phyloP scores from a whole-genome alignment of 352 stramenopile species.

The Phytophthora europaea region DNA sequence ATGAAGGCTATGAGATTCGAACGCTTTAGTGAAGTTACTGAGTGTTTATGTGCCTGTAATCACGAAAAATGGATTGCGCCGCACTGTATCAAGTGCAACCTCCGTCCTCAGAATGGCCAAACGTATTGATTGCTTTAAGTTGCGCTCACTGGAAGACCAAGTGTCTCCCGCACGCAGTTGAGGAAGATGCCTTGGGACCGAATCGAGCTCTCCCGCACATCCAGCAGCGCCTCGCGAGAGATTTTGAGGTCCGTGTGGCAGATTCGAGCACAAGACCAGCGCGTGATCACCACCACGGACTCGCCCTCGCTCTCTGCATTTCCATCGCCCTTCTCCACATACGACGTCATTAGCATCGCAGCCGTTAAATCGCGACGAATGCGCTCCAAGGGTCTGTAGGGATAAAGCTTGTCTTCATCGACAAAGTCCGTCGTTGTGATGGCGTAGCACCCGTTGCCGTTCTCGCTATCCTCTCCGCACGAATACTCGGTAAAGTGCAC shows the following conservation, averaged over 20 bases:
- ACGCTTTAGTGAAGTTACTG: neutral
- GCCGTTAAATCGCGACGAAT: slow-evolving; percentile 47
- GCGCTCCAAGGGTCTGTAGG: slow-evolving; percentile 50
- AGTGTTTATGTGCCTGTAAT: neutral
- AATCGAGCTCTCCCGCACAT: slow-evolving; percentile 30
- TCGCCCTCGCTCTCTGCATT: slow-evolving; percentile 10
- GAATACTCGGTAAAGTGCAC: slow-evolving; percentile 45
- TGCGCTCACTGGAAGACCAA: slow-evolving; percentile 22
- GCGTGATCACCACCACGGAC: slow-evolving; percentile 31
- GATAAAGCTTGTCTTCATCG: slow-evolving; percentile 56
- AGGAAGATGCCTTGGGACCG: slow-evolving; percentile 34
- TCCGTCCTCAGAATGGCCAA: neutral
- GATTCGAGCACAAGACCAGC: slow-evolving; percentile 38
- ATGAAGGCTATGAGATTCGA: neutral
- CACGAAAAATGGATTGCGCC: neutral
- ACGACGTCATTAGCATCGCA: slow-evolving; percentile 40
- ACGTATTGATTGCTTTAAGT: slow-evolving; percentile 8
- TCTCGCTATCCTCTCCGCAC: slow-evolving; percentile 13
- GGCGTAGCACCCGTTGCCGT: slow-evolving; percentile 35
- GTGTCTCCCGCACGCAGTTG: slow-evolving; percentile 37
- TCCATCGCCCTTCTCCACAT: slow-evolving; percentile 23
- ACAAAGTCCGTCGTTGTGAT: slow-evolving; percentile 52
- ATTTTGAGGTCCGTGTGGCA: slow-evolving; percentile 36
- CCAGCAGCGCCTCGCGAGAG: slow-evolving; percentile 20
- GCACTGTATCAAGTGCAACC: neutral